Evolutionary conservation across 2,329 filamentous ascomycete species (phyloP), one percentile per base, ranked within the genome.

Genomic region (Cercospora zeina): DNA sequence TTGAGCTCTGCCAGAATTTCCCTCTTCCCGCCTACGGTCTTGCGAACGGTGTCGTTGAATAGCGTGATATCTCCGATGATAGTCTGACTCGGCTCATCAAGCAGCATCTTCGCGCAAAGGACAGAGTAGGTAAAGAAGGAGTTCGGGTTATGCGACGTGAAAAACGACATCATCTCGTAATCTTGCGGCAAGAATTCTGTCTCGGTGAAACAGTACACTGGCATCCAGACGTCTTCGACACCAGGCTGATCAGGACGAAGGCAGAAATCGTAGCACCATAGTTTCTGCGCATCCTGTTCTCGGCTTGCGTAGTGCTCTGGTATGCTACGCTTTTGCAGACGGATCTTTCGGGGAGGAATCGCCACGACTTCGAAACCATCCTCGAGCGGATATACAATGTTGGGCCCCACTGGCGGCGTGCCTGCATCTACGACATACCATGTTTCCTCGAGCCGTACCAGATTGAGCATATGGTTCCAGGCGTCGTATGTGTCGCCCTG

Each of bases 191-290:
- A 71, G 72, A 88, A 89, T 73, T 89, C 87, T 14, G 82, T 77
- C 63, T 89, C 85, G 1, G 82, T 81, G 72, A 91, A 92, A 64
- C 81, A 84, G 72, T 90, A 90, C 53, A 80, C 82, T 1, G 83
- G 77, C 21, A 81, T 77, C 85, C 87, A 92, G n/a, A 71, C 62
- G 70, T 71, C 58, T 72, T 73, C 65, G 0, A 74, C 57, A 60
- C 59, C 70, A 16, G 73, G 67, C 70, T 70, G 62, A 72, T 71
- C 67, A 8, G 70, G 69, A 2, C 65, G 45, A 7, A 62, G 64
- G 57, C 70, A 72, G 33, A 66, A 51, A 54, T 80, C 76, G 57
- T 77, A 80, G 9, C 79, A 75, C 79, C 79, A 81, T 4, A 80
- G 66, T 21, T 78, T 74, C 60, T 77, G 77, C 31, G 67, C 62